phyloP scores from a whole-genome alignment of 192 early-diverging fungal species.

The Backusella liffmaniae region DNA sequence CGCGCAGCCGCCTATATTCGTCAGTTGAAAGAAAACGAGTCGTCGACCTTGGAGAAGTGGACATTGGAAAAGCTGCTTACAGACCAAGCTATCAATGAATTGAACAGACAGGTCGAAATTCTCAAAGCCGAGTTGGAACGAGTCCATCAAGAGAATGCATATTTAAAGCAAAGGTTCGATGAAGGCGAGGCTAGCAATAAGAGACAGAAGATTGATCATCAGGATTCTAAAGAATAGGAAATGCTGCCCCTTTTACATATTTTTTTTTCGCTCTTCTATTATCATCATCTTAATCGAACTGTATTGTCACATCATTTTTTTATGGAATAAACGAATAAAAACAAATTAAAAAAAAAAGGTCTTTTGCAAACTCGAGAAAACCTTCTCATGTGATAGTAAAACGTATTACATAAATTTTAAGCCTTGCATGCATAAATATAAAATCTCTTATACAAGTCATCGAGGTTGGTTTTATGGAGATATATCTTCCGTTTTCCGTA shows the following conservation, averaged over 20 bases:
- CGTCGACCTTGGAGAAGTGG: conserved; percentile 65
- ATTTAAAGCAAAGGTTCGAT: conserved; percentile 8
- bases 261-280: not conserved
- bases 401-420: no score
- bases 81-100: conserved; percentile 66
- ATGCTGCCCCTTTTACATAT: not conserved
- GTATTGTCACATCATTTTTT: not conserved
- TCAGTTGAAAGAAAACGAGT: conserved; percentile 66
- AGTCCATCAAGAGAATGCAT: conserved; percentile 36
- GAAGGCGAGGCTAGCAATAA: not conserved
- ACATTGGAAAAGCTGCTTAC: conserved; percentile 74
- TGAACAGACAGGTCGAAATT: conserved; percentile 58
- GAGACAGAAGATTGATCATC: not conserved
- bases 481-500: no score
- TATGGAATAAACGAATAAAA: no score
- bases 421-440: no score
- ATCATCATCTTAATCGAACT: not conserved
- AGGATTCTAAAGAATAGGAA: not conserved
- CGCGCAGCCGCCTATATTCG: conserved; percentile 86
- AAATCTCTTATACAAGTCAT: no score
- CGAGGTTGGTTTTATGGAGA: no score
- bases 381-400: no score
- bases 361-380: no score
- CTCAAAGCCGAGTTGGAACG: conserved; percentile 56
- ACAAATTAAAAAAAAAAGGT: no score